Percentiles rank a stretch among this genome's conserved stretches.
Evolutionary conservation across 495 filamentous ascomycete species (phyloP).

Genomic region (Aspergillus incahuasiensis): DNA sequence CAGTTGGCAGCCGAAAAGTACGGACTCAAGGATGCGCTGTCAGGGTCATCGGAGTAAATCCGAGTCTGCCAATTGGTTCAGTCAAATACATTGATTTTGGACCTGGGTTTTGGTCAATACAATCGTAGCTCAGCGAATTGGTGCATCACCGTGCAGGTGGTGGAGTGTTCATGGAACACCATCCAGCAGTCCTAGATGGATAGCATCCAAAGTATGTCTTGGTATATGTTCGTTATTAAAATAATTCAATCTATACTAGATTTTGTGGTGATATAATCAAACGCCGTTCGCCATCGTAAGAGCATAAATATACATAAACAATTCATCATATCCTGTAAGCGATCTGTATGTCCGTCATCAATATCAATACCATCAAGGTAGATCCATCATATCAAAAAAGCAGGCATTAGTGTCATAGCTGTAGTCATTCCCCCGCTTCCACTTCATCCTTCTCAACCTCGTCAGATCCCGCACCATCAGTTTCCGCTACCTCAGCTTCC

Average conservation of each 20-base stretch:
- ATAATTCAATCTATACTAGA: neutral
- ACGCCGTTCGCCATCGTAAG: neutral
- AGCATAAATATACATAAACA: neutral
- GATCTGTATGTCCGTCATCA: neutral
- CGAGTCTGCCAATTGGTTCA: neutral
- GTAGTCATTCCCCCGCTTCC: neutral
- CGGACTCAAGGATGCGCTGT: neutral
- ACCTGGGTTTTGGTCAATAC: neutral
- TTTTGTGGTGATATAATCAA: neutral
- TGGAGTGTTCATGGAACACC: no score
- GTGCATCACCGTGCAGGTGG: no score
- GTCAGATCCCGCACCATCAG: slow-evolving; percentile 15
- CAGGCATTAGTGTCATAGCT: neutral
- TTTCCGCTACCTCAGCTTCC: neutral
- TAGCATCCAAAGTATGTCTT: no score
- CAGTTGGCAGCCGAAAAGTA: neutral
- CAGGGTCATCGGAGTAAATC: neutral
- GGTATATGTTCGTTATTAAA: no score
- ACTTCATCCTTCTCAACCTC: neutral
- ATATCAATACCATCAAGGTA: neutral
- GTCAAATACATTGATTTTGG: neutral
- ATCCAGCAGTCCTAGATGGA: no score
- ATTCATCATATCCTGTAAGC: neutral
- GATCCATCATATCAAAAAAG: neutral
- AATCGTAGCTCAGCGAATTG: no score